These are phyloP conservation scores for Trichoderma hamatum DNA, from an alignment of 2,329 filamentous ascomycete genomes.

Conservation along the genomic window DNA sequence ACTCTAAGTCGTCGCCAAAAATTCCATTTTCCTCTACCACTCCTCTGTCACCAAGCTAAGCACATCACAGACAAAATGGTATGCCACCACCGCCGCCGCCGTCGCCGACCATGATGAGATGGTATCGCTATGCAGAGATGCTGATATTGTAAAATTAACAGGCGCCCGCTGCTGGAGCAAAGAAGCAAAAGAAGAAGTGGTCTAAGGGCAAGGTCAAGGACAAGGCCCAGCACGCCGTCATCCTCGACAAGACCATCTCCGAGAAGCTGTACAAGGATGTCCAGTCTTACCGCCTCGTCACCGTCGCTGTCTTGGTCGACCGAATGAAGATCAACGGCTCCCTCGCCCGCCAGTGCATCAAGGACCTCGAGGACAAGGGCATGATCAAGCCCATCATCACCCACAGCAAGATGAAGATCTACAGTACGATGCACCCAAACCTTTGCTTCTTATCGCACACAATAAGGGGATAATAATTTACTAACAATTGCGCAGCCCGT, in stretches of 20 bases:
- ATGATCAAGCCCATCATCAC: conserved; percentile 96
- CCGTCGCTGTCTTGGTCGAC: conserved; percentile 97
- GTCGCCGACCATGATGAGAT: conserved; percentile 5
- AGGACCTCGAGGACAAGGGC: conserved; percentile 96
- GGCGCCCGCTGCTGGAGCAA: conserved; percentile 52
- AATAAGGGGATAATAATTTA: conserved; percentile 11
- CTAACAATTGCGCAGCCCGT: conserved; percentile 55
- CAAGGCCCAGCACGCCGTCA: conserved; percentile 99
- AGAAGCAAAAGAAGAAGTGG: conserved; percentile 59
- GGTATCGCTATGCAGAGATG: conserved; percentile 32
- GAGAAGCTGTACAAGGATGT: conserved; percentile 99
- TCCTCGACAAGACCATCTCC: conserved; percentile 95
- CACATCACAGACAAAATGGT: conserved; percentile 51
- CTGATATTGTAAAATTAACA: conserved; percentile 32
- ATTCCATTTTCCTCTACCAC: conserved; percentile 41
- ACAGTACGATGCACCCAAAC: conserved; percentile 63
- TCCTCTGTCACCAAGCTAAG: conserved; percentile 43
- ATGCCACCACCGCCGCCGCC: conserved; percentile 33
- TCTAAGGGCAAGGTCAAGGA: conserved; percentile 85
- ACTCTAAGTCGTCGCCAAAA: conserved; percentile 37
- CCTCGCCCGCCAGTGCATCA: conserved; percentile 84
- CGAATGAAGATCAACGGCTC: conserved; percentile 99
- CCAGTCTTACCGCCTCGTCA: conserved; percentile 99
- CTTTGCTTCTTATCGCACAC: not conserved
- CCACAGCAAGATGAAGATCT: conserved; percentile 98